Percentiles rank a stretch among this genome's conserved stretches.
Conservation (phyloP, 1,284 basidiomycete genomes). For the Wallemia hederae region DNA sequence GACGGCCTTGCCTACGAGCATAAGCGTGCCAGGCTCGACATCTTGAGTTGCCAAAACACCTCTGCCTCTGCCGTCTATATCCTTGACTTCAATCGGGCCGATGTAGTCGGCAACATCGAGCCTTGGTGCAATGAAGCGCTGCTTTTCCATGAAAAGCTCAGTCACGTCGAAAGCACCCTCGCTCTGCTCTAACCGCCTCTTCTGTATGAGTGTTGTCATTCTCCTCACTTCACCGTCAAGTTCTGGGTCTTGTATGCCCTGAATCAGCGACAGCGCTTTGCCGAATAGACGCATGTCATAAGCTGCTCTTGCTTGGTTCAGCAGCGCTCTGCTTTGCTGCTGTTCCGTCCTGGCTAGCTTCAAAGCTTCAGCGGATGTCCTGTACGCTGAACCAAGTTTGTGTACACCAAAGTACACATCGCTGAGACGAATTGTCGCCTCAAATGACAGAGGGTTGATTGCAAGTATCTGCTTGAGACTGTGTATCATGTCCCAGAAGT, state of each 20-base stretch:
- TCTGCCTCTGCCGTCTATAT: background rate
- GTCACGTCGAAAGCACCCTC: background rate
- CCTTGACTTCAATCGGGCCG: background rate
- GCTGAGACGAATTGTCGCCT: background rate
- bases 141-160: background rate
- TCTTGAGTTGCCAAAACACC: background rate
- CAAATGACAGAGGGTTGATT: background rate
- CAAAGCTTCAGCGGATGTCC: background rate
- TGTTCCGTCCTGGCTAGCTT: background rate
- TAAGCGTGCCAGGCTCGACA: background rate
- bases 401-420: background rate
- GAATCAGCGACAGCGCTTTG: background rate
- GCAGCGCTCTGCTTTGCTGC: background rate
- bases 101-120: background rate
- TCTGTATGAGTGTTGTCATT: background rate
- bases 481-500: background rate
- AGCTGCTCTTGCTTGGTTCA: background rate
- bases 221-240: background rate
- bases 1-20: background rate
- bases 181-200: background rate
- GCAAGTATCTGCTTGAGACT: background rate
- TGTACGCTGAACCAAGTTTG: background rate
- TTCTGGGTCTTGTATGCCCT: background rate
- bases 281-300: background rate
- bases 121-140: background rate